Conservation (phyloP, 1,284 basidiomycete species). For the Phenoliferia sp. region DNA sequence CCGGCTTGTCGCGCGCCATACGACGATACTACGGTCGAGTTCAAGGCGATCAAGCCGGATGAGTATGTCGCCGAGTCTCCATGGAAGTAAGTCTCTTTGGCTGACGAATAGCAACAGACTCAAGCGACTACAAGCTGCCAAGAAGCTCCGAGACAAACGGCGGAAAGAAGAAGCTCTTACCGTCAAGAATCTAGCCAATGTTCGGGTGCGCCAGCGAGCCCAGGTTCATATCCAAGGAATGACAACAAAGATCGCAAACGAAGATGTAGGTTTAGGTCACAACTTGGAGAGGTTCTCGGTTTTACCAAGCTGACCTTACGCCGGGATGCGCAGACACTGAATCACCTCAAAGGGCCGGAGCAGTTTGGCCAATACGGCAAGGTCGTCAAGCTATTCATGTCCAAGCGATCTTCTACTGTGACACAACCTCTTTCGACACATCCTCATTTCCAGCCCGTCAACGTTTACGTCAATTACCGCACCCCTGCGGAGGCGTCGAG, state of each 20-base stretch:
- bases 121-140: conserved; percentile 90
- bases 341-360: conserved; percentile 88
- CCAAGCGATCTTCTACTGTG: conserved; percentile 66
- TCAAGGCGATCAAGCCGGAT: conserved; percentile 90
- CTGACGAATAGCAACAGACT: conserved; percentile 55
- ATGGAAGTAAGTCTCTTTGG: too few species aligned
- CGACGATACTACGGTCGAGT: conserved; percentile 87
- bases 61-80: conserved; percentile 63
- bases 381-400: conserved; percentile 90
- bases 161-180: conserved; percentile 89
- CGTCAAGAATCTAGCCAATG: conserved; percentile 83
- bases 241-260: conserved; percentile 82
- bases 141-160: conserved; percentile 91
- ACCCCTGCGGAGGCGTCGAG: conserved; percentile 91
- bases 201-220: conserved; percentile 93
- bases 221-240: conserved; percentile 96
- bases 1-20: conserved; percentile 95
- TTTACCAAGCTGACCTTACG: neutral
- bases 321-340: conserved; percentile 64
- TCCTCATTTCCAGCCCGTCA: conserved; percentile 60
- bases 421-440: conserved; percentile 45
- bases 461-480: conserved; percentile 94
- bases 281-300: neutral
- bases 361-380: conserved; percentile 99
- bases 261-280: conserved; percentile 64